phyloP scores from a whole-genome alignment of 148 eudicot species.

The Camellia japonica region DNA sequence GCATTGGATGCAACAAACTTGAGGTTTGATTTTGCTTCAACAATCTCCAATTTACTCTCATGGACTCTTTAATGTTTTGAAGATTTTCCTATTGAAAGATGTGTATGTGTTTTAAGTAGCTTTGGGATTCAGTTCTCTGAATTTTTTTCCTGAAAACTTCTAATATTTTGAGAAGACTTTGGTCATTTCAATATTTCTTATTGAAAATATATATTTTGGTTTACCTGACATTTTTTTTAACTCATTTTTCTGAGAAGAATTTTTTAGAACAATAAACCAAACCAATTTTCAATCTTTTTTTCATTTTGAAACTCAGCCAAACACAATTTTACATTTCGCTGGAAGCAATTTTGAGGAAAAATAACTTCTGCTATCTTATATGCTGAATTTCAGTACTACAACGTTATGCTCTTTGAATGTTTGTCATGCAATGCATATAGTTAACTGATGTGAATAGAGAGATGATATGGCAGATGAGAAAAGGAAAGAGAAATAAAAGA shows the following conservation, averaged over 20 bases:
- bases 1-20: slow-evolving; percentile 73
- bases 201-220: background rate
- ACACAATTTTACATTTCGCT: too few species aligned
- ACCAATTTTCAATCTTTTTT: too few species aligned
- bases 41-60: slow-evolving; percentile 1
- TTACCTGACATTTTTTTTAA: background rate
- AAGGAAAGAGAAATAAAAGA: too few species aligned
- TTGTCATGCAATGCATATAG: too few species aligned
- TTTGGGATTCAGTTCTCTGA: background rate
- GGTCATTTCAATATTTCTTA: background rate
- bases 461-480: too few species aligned
- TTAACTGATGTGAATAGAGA: too few species aligned
- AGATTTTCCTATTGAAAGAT: background rate
- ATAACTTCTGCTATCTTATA: background rate
- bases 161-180: background rate
- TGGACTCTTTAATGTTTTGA: background rate
- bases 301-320: too few species aligned
- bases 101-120: background rate
- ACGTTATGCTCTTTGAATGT: too few species aligned
- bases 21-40: slow-evolving; percentile 32
- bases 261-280: too few species aligned
- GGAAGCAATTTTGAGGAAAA: background rate
- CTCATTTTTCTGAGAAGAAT: too few species aligned
- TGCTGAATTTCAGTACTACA: too few species aligned
- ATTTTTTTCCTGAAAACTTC: background rate